Conservation (phyloP, 2,329 filamentous ascomycete species). For the Domatiomyces catenatus region DNA sequence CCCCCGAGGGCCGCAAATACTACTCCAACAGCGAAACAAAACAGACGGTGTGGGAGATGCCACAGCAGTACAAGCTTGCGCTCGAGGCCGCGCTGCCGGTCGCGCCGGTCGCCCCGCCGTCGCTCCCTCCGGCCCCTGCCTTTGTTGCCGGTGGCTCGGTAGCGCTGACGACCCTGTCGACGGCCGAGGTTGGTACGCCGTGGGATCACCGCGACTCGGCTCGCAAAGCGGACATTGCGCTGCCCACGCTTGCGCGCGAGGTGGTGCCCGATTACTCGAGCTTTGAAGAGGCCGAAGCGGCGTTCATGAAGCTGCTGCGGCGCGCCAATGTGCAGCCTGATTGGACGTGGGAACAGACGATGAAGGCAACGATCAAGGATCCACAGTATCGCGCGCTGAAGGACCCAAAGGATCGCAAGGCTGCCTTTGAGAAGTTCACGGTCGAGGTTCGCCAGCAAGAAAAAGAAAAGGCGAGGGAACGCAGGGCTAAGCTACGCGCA, state of each 20-base stretch:
- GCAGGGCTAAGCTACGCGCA: slow-evolving; percentile 74
- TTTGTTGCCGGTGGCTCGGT: slow-evolving; percentile 44
- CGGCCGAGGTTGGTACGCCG: slow-evolving; percentile 1
- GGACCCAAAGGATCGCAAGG: slow-evolving; percentile 77
- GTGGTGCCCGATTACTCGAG: slow-evolving; percentile 64
- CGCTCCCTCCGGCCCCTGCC: slow-evolving; percentile 29
- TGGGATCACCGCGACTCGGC: slow-evolving; percentile 16
- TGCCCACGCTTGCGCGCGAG: slow-evolving; percentile 24
- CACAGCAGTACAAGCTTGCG: slow-evolving; percentile 62
- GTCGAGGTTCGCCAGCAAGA: slow-evolving; percentile 80
- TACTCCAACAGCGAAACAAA: slow-evolving; percentile 91
- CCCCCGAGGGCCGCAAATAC: slow-evolving; percentile 76
- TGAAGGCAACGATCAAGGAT: slow-evolving; percentile 75
- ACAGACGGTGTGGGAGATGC: slow-evolving; percentile 89
- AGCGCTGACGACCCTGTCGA: slow-evolving; percentile 26
- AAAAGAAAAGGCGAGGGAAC: slow-evolving; percentile 85
- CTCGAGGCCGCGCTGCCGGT: slow-evolving; percentile 39
- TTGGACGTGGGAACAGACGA: slow-evolving; percentile 82
- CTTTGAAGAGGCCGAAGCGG: slow-evolving; percentile 76
- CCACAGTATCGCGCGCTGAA: slow-evolving; percentile 85
- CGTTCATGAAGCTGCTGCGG: slow-evolving; percentile 79
- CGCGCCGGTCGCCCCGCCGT: not conserved
- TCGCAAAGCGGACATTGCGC: slow-evolving; percentile 18
- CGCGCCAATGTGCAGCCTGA: slow-evolving; percentile 75
- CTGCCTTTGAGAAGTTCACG: slow-evolving; percentile 89